Conservation (phyloP, 805 yeast species). For the Candida maesae region DNA sequence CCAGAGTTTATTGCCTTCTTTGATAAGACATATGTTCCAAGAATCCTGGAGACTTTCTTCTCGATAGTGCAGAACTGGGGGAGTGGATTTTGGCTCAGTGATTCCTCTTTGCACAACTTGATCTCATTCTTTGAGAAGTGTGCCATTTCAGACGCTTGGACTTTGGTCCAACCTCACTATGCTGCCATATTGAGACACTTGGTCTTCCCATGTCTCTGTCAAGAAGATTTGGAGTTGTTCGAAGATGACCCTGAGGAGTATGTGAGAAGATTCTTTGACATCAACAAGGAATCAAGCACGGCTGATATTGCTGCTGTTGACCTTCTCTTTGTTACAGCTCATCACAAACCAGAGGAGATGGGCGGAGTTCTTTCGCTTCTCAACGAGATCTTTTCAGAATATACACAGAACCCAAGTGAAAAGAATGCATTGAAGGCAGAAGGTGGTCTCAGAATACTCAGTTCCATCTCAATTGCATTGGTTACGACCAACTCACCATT, state of each 20-base stretch:
- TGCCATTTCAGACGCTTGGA: slow-evolving; percentile 56
- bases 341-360: slow-evolving; percentile 52
- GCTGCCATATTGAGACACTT: slow-evolving; percentile 64
- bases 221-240: slow-evolving; percentile 66
- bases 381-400: slow-evolving; percentile 42
- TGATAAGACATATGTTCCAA: slow-evolving; percentile 59
- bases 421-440: slow-evolving; percentile 63
- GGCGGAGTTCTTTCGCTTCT: slow-evolving; percentile 53
- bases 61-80: slow-evolving; percentile 40
- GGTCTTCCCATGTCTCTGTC: slow-evolving; percentile 72
- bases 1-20: slow-evolving; percentile 56
- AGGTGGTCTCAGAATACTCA: slow-evolving; percentile 76
- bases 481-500: slow-evolving; percentile 50
- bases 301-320: slow-evolving; percentile 82
- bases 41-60: slow-evolving; percentile 61
- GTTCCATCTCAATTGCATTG: slow-evolving; percentile 57
- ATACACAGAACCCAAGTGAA: slow-evolving; percentile 31
- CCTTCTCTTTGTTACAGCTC: slow-evolving; percentile 59
- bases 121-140: slow-evolving; percentile 63
- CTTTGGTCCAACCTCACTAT: slow-evolving; percentile 57
- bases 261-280: slow-evolving; percentile 67
- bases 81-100: slow-evolving; percentile 56
- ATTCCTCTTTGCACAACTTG: slow-evolving; percentile 58
- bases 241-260: slow-evolving; percentile 89
- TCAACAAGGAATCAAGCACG: slow-evolving; percentile 56